Evolutionary conservation across 176 grass and related monocot species (phyloP).

Genomic region (Hordeum vulgare): MorexV3_pseudomolecules_assembly NC_058521.1:589462552-589463051

Average conservation of each 20-base stretch:
- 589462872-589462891: neutral
- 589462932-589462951: neutral
- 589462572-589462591: neutral
- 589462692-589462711: no score
- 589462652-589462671: neutral
- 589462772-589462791: no score
- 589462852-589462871: conserved; percentile 18
- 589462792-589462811: no score
- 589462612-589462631: neutral
- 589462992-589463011: neutral
- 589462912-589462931: neutral
- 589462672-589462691: no score
- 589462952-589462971: neutral
- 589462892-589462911: neutral
- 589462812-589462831: no score
- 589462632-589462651: neutral
- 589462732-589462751: no score
- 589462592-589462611: neutral
- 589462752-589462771: no score
- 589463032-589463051: neutral
- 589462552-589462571: neutral
- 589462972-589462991: neutral
- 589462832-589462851: conserved; percentile 30
- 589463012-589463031: neutral
- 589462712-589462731: no score